phyloP scores from a whole-genome alignment of 495 filamentous ascomycete genomes.

The Melanomma pulvis-pyrius region DNA sequence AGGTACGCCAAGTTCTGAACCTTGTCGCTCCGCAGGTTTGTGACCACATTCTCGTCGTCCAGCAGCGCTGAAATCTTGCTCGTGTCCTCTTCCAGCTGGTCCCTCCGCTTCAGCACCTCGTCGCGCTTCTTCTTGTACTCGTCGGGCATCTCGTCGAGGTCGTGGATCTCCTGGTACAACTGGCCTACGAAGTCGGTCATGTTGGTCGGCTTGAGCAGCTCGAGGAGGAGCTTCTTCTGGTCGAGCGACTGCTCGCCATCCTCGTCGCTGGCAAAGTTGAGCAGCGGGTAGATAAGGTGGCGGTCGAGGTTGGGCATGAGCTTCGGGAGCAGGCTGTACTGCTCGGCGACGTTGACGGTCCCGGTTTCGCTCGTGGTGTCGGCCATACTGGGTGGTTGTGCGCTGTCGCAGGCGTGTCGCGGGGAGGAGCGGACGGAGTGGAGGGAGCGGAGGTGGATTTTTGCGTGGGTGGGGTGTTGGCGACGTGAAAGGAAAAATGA shows the following conservation, averaged over 20 bases:
- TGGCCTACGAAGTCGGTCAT: constrained; percentile 96
- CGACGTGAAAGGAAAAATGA: constrained; percentile 20
- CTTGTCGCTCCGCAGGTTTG: constrained; percentile 90
- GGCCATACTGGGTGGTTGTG: constrained; percentile 48
- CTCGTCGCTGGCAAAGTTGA: constrained; percentile 73
- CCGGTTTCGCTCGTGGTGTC: constrained; percentile 55
- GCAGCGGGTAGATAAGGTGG: constrained; percentile 90
- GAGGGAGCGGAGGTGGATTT: constrained; percentile 1
- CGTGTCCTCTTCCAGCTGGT: constrained; percentile 80
- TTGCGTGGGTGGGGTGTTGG: background rate
- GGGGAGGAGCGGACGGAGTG: background rate
- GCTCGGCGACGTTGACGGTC: constrained; percentile 58
- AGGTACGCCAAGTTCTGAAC: constrained; percentile 94
- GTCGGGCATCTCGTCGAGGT: constrained; percentile 72
- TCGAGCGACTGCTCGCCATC: constrained; percentile 63
- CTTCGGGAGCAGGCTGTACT: constrained; percentile 85
- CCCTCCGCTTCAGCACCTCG: constrained; percentile 78
- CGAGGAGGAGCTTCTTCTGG: constrained; percentile 81
- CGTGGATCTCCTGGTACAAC: constrained; percentile 82
- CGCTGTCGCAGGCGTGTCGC: background rate
- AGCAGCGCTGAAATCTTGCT: constrained; percentile 82
- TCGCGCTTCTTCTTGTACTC: constrained; percentile 88
- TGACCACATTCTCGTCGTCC: constrained; percentile 81
- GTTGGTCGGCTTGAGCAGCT: constrained; percentile 91
- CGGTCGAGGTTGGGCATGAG: constrained; percentile 91